Percentiles rank a stretch among this genome's conserved stretches.
Conservation (phyloP, 1,284 basidiomycete species). For the Cryptococcus deneoformans region DNA sequence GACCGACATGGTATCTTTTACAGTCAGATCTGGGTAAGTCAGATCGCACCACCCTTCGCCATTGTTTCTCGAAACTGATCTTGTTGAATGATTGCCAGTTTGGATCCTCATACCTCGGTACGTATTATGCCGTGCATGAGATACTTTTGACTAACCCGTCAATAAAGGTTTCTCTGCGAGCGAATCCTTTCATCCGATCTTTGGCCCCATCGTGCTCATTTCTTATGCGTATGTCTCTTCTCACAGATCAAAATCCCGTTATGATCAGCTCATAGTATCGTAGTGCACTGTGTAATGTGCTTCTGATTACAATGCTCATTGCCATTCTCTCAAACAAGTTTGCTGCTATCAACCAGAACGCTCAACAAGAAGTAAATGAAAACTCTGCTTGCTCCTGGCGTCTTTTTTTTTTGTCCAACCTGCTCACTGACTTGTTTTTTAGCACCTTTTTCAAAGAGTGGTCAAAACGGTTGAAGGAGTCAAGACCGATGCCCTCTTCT, state of each 20-base stretch:
- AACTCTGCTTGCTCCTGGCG: background rate
- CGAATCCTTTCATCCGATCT: conserved; percentile 69
- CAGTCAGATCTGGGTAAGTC: conserved; percentile 50
- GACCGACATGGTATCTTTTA: background rate
- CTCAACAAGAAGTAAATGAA: conserved; percentile 60
- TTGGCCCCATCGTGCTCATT: conserved; percentile 78
- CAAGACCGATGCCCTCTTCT: conserved; percentile 85
- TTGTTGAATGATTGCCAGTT: conserved; percentile 19
- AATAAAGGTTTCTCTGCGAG: conserved; percentile 51
- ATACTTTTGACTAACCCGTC: background rate
- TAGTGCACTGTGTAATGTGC: conserved; percentile 42
- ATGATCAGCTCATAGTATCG: conserved; percentile 1
- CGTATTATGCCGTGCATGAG: background rate
- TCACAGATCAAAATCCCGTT: conserved; percentile 1
- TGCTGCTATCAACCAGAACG: conserved; percentile 74
- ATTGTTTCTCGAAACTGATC: background rate
- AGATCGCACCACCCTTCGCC: background rate
- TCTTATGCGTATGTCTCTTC: conserved; percentile 58
- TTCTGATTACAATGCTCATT: conserved; percentile 64
- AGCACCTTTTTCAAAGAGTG: conserved; percentile 85
- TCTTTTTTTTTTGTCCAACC: background rate
- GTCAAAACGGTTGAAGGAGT: conserved; percentile 87
- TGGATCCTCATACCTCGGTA: conserved; percentile 36
- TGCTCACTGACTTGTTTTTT: background rate
- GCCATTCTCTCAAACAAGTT: conserved; percentile 85